A percentile compares a stretch with the other conserved stretches of the same genome.
Evolutionary conservation across 1,139 yeast genomes (phyloP).

Genomic region (Torulaspora pretoriensis): DNA sequence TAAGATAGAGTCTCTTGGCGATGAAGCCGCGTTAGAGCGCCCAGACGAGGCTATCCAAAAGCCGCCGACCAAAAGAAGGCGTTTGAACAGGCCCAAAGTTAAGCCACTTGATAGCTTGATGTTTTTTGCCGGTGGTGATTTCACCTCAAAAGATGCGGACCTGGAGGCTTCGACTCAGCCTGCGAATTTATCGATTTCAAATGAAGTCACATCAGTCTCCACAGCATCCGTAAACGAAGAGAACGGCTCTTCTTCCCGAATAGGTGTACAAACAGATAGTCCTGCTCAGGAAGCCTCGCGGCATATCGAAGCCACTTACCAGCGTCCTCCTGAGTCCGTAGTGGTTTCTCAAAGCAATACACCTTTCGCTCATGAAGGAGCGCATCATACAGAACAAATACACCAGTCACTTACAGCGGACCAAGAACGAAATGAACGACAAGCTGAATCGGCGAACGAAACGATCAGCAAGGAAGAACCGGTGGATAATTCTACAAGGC

Average conservation of each 20-base stretch:
- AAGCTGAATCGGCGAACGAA: background rate
- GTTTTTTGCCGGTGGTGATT: conserved; percentile 39
- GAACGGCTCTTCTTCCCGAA: too few species aligned
- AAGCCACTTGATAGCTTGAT: conserved; percentile 36
- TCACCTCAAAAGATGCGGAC: conserved; percentile 1
- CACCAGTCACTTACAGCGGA: too few species aligned
- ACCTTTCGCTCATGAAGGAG: too few species aligned
- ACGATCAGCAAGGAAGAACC: background rate
- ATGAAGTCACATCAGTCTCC: too few species aligned
- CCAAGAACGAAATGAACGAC: background rate
- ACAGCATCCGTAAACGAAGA: too few species aligned
- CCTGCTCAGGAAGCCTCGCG: background rate
- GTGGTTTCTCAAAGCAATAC: too few species aligned
- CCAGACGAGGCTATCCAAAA: background rate
- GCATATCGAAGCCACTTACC: background rate
- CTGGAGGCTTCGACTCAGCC: background rate
- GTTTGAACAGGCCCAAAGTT: conserved; percentile 26
- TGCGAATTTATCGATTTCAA: background rate
- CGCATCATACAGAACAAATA: too few species aligned
- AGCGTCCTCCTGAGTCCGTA: too few species aligned
- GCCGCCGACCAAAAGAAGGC: conserved; percentile 18
- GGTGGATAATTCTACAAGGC: background rate
- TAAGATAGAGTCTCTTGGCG: background rate
- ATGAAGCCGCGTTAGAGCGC: background rate
- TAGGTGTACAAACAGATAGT: background rate